These are phyloP conservation scores for Lodderomyces parapsilosis DNA, from an alignment of 1,139 yeast genomes.

Conservation along the genomic window DNA sequence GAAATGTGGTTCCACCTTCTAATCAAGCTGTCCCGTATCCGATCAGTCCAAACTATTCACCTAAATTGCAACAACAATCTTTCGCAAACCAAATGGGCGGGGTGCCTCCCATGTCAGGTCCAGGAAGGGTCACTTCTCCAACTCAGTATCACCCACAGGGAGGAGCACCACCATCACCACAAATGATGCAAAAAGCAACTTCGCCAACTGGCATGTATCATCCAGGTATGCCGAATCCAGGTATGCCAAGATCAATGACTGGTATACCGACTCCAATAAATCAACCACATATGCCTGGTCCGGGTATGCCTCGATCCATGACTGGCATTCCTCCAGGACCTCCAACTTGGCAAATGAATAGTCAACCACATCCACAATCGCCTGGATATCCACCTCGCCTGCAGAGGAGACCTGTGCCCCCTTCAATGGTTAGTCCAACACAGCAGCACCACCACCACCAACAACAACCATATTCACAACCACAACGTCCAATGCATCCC, in stretches of 20 bases:
- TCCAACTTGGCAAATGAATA: neutral
- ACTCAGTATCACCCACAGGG: neutral
- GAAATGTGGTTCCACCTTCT: conserved; percentile 3
- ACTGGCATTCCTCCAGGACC: conserved; percentile 1
- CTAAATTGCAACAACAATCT: neutral
- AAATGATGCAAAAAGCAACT: neutral
- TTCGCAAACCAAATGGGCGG: neutral
- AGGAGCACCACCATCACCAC: too few relatives aligned
- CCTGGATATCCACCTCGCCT: conserved; percentile 11
- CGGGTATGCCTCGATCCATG: conserved; percentile 1
- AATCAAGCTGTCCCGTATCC: conserved; percentile 3
- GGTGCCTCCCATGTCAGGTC: neutral
- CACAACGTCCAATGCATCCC: conserved; percentile 3
- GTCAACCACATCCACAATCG: conserved; percentile 1
- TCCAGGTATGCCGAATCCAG: neutral
- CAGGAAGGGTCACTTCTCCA: neutral
- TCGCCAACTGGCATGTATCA: neutral
- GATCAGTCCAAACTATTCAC: neutral
- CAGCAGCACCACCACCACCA: too few relatives aligned
- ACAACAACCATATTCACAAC: neutral
- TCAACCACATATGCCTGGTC: conserved; percentile 1
- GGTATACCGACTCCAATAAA: neutral
- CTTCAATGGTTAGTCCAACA: conserved; percentile 3
- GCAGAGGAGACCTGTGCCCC: conserved; percentile 10
- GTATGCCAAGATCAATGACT: conserved; percentile 1